Evolutionary conservation across 1,284 basidiomycete genomes (phyloP).

Genomic region (Cronartium ribicola): DNA sequence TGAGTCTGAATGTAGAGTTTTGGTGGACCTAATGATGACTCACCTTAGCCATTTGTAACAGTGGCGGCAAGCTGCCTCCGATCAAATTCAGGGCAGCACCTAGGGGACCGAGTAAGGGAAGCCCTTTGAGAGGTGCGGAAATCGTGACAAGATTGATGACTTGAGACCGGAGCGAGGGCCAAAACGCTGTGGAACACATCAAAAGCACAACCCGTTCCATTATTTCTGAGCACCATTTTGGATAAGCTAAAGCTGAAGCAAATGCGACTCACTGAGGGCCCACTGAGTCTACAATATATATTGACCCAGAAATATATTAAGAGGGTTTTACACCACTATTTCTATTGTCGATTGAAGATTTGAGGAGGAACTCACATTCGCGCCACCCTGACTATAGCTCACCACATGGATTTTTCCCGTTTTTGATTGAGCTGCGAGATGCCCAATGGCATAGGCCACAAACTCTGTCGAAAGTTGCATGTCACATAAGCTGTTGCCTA

Average conservation of each 20-base stretch:
- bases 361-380: conserved; percentile 45
- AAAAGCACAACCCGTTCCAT: neutral
- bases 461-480: conserved; percentile 50
- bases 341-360: neutral
- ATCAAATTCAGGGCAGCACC: neutral
- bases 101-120: neutral
- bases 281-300: conserved; percentile 17
- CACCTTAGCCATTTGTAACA: conserved; percentile 9
- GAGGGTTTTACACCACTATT: neutral
- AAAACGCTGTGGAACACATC: conserved; percentile 4
- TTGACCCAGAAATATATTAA: neutral
- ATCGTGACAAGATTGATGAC: conserved; percentile 14
- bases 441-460: conserved; percentile 49
- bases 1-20: neutral
- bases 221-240: neutral
- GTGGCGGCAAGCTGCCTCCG: conserved; percentile 15
- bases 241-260: neutral
- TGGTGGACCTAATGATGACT: neutral
- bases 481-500: conserved; percentile 46
- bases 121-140: conserved; percentile 14
- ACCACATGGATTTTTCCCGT: conserved; percentile 50
- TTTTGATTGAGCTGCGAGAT: conserved; percentile 46
- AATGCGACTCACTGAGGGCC: conserved; percentile 17
- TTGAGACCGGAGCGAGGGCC: conserved; percentile 12
- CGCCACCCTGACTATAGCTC: conserved; percentile 51